Percentiles rank a stretch among this genome's conserved stretches.
phyloP scores from a whole-genome alignment of 108 stramenopile genomes.

The Stephanodiscus minutulus region DNA sequence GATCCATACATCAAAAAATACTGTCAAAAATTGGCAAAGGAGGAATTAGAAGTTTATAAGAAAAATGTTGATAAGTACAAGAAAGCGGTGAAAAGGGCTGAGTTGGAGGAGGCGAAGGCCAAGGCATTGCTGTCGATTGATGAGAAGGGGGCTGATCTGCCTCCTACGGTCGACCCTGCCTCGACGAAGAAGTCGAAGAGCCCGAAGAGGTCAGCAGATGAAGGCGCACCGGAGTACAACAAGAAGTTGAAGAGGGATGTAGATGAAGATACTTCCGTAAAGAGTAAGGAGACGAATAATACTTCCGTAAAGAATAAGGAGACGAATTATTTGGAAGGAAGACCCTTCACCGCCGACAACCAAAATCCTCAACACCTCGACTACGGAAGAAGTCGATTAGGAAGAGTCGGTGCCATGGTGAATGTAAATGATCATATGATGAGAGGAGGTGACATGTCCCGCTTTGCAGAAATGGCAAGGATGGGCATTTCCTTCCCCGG shows the following conservation, averaged over 20 bases:
- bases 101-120: background rate
- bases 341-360: background rate
- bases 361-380: background rate
- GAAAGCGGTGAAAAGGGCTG: background rate
- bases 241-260: background rate
- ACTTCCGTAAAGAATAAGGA: background rate
- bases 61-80: constrained; percentile 32
- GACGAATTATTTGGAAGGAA: background rate
- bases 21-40: constrained; percentile 27
- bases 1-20: constrained; percentile 32
- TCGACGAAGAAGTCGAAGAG: background rate
- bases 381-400: background rate
- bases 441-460: background rate
- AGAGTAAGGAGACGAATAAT: background rate
- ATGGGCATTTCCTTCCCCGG: constrained; percentile 5
- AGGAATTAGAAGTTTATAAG: constrained; percentile 34
- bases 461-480: constrained; percentile 21
- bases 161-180: background rate
- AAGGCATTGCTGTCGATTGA: background rate
- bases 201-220: background rate
- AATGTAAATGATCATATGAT: background rate
- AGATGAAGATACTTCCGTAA: background rate
- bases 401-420: background rate
- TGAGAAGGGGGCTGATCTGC: background rate
- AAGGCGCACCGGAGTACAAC: background rate